Percentiles rank a stretch among this genome's conserved stretches.
Evolutionary conservation across 2,329 filamentous ascomycete genomes (phyloP).

Genomic region (Microdochium trichocladiopsis): DNA sequence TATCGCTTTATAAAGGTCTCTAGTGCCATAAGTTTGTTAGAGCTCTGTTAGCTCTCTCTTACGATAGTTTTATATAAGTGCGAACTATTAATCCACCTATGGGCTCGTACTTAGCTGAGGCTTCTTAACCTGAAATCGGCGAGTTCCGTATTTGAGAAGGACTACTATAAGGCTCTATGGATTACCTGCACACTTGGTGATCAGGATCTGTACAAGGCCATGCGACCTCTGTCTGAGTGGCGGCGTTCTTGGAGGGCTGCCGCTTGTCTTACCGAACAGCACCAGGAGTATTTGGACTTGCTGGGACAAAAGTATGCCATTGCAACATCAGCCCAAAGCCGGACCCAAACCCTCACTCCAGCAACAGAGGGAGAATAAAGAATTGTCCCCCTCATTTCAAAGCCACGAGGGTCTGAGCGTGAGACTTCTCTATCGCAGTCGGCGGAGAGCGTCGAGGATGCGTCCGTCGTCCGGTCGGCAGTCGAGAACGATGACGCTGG

Average conservation of each 20-base stretch:
- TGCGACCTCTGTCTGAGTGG: conserved; percentile 10
- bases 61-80: conserved; percentile 11
- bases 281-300: neutral
- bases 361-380: neutral
- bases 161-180: conserved; percentile 12
- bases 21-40: conserved; percentile 5
- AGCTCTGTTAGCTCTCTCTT: conserved; percentile 12
- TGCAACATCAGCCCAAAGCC: neutral
- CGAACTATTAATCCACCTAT: conserved; percentile 14
- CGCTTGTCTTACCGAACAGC: neutral
- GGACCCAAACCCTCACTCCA: neutral
- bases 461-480: too few species aligned
- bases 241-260: neutral
- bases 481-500: too few species aligned
- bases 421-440: too few species aligned
- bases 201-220: conserved; percentile 11
- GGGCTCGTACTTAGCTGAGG: conserved; percentile 11
- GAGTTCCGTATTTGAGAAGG: neutral
- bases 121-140: conserved; percentile 1
- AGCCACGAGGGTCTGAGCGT: too few species aligned
- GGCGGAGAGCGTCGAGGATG: too few species aligned
- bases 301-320: neutral
- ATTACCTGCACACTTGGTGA: conserved; percentile 16
- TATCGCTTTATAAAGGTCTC: conserved; percentile 13
- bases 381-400: too few species aligned